Percentiles rank a stretch among this genome's conserved stretches.
These are phyloP conservation scores for Spinacia oleracea DNA, from an alignment of 179 eudicot genomes.

Conservation along the genomic window DNA sequence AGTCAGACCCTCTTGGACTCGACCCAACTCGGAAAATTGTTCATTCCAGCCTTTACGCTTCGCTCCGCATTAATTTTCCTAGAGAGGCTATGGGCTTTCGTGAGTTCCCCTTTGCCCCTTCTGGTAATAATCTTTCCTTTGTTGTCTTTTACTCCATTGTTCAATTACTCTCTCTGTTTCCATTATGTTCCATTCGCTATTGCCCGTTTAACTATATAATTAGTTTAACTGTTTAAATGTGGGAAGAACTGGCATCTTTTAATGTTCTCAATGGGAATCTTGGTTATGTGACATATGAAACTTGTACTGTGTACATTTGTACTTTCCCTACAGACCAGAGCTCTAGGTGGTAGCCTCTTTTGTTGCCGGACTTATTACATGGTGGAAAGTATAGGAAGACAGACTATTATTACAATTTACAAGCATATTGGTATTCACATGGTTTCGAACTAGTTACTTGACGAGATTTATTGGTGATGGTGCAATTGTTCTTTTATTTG, in stretches of 20 bases:
- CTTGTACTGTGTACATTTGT: neutral
- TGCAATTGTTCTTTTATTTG: neutral
- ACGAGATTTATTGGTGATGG: no score
- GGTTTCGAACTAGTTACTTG: no score
- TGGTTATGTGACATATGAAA: neutral
- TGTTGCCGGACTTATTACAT: neutral
- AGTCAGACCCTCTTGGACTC: conserved; percentile 66
- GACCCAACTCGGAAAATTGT: conserved; percentile 58
- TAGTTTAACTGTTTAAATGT: no score
- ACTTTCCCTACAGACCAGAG: no score
- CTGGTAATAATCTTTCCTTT: conserved; percentile 16
- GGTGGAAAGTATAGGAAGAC: neutral
- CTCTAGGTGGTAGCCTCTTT: neutral
- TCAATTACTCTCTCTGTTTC: neutral
- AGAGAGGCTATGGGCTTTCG: conserved; percentile 79
- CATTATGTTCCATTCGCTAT: no score
- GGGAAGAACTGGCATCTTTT: neutral
- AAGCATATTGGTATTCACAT: neutral
- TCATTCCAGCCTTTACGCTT: conserved; percentile 67
- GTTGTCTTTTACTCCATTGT: no score
- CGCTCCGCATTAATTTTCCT: conserved; percentile 81
- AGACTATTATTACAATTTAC: neutral
- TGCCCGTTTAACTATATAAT: no score
- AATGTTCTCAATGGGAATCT: neutral
- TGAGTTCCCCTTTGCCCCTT: conserved; percentile 60